Base-by-base conservation (phyloP, 1,284 basidiomycete genomes). In the Exobasidium cylindrosporum region DNA sequence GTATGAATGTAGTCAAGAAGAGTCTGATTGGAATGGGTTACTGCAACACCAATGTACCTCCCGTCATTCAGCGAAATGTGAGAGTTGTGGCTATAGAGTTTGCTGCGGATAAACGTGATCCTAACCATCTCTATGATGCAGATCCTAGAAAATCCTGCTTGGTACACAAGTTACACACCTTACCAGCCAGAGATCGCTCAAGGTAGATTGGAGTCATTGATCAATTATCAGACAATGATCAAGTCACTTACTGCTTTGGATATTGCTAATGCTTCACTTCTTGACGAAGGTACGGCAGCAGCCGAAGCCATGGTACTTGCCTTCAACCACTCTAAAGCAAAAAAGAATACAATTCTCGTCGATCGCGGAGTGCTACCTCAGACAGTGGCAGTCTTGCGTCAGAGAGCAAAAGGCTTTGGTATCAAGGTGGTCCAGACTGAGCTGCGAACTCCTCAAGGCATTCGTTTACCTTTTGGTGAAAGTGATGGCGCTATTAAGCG, bases 21-120 rank as follows among this genome's bases (percentile, higher is more conserved):
- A 93, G 88, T 76, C 95, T 92, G 80, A 98, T 97, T 78, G 95
- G 95, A 47, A 92, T 97, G 92, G 95, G 95, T 61, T 97, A 98
- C 82, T 90, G 95, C 79, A 77, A 76, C 69, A 74, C 72, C 13
- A 59, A 71, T 21, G 77, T 78, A 3, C 77, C 77, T 21, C 69
- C 69, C 24, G 77, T 78, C 40, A 77, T 78, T 60, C 65, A 74
- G 59, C 69, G 77, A 54, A 78, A 78, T 58, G 35, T 40, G 35
- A 40, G 35, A 10, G 35, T 17, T 40, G 69, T 77, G 28, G 31
- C 17, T 63, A 35, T 10, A 40, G 35, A 40, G 10, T 40, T 7
- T 10, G 35, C 7, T 40, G 35, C 35, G 35, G 7, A 40, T 7
- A 17, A 40, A 40, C 35, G 17, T 40, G 35, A 17, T 40, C 17